Conservation (phyloP, 371 early-diverging fungal species). For the Circinella umbellata region DNA sequence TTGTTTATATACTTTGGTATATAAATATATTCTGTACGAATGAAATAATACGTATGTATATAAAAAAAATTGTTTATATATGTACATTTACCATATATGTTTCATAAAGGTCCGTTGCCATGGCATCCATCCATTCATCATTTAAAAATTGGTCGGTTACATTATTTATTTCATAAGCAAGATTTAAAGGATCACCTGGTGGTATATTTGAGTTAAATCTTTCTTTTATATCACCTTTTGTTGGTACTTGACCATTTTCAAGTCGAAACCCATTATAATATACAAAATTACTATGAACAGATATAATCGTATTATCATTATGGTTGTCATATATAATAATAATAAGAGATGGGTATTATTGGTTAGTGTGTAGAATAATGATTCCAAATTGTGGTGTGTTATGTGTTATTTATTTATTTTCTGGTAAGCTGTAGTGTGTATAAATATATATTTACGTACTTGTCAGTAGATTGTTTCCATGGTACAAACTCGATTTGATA, state of each 20-base stretch:
- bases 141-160: conserved; percentile 17
- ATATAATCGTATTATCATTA: too few relatives aligned
- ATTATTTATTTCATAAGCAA: conserved; percentile 12
- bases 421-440: neutral
- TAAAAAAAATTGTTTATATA: neutral
- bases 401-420: neutral
- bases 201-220: neutral
- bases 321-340: too few relatives aligned
- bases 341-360: too few relatives aligned
- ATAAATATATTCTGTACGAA: neutral
- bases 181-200: neutral
- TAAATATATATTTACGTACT: conserved; percentile 19
- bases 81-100: conserved; percentile 16
- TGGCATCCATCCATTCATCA: conserved; percentile 26
- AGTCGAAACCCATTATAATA: conserved; percentile 33
- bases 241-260: conserved; percentile 35
- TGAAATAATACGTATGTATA: too few relatives aligned
- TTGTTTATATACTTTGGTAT: neutral
- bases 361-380: too few relatives aligned
- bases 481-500: conserved; percentile 34
- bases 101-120: conserved; percentile 30
- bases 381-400: too few relatives aligned
- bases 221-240: conserved; percentile 24
- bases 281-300: conserved; percentile 21
- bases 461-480: conserved; percentile 30